Percentiles rank a stretch among this genome's conserved stretches.
Evolutionary conservation across 495 filamentous ascomycete genomes (phyloP).

Genomic region (Hypoxylon intermedium): DNA sequence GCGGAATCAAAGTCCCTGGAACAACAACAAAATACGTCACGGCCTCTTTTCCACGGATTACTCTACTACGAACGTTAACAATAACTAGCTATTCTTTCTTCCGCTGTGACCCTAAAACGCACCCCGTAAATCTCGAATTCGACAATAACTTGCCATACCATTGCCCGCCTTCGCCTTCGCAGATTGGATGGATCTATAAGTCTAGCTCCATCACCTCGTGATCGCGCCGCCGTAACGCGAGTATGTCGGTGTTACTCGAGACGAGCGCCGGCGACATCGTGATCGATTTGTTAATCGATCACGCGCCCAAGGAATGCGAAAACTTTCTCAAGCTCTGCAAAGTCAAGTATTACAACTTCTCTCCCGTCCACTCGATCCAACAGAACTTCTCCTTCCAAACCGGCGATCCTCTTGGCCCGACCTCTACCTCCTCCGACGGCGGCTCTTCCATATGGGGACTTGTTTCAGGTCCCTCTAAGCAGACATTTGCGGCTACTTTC

Average conservation of each 20-base stretch:
- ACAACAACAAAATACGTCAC: neutral
- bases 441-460: conserved; percentile 91
- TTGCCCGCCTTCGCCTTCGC: neutral
- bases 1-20: neutral
- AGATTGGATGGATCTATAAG: neutral
- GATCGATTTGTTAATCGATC: conserved; percentile 86
- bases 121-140: neutral
- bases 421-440: conserved; percentile 82
- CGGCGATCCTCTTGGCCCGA: conserved; percentile 88
- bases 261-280: conserved; percentile 92
- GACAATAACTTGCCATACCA: neutral
- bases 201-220: neutral
- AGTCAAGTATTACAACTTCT: conserved; percentile 97
- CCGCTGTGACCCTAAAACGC: too few relatives aligned
- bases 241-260: conserved; percentile 81
- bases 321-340: conserved; percentile 99
- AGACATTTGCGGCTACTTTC: conserved; percentile 82
- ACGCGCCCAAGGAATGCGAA: conserved; percentile 86
- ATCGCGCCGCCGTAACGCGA: conserved; percentile 10
- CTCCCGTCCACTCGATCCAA: conserved; percentile 85
- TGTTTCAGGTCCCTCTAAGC: conserved; percentile 72
- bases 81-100: too few relatives aligned
- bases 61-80: neutral
- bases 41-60: neutral
- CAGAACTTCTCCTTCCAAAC: conserved; percentile 94